These are phyloP conservation scores for Ceriops tagal DNA, from an alignment of 345 rosid genomes.

Conservation along the genomic window DNA sequence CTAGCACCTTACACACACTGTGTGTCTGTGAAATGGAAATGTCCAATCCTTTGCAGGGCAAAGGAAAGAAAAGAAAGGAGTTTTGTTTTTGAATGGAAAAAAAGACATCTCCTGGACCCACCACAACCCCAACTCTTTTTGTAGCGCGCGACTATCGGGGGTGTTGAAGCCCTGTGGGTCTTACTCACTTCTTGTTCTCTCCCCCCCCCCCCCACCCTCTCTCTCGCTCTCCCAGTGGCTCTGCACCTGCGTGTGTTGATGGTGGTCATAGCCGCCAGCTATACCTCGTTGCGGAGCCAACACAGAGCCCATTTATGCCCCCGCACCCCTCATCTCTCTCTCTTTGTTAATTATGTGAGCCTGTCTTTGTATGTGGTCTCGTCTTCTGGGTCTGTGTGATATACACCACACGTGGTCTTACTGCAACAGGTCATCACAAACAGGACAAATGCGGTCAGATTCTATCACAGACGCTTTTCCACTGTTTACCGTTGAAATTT, in stretches of 20 bases:
- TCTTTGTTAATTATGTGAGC: neutral
- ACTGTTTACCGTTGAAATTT: slow-evolving; percentile 53
- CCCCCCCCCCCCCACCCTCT: no score
- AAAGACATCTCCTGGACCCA: slow-evolving; percentile 5
- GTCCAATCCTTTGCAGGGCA: slow-evolving; percentile 26
- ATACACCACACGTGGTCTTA: slow-evolving; percentile 33
- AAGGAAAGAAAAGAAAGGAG: neutral
- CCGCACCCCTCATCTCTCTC: neutral
- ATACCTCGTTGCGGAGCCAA: slow-evolving; percentile 20
- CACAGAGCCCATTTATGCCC: neutral
- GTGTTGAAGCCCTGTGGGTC: slow-evolving; percentile 19
- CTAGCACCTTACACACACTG: slow-evolving; percentile 7
- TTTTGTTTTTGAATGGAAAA: neutral
- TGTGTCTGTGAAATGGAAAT: slow-evolving; percentile 26
- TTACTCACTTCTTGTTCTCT: neutral
- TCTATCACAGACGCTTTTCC: neutral
- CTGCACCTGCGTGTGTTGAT: neutral
- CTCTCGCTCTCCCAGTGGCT: no score
- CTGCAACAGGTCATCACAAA: slow-evolving; percentile 35
- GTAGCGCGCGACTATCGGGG: slow-evolving; percentile 51
- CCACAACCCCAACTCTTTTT: slow-evolving; percentile 13
- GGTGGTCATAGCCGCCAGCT: slow-evolving; percentile 32
- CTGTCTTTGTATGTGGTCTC: neutral
- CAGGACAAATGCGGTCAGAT: slow-evolving; percentile 24
- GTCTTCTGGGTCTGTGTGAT: neutral